Evolutionary conservation across 108 stramenopile genomes (phyloP), one percentile per base, ranked within the genome.

Genomic region (Nannochloropsis salina): DNA sequence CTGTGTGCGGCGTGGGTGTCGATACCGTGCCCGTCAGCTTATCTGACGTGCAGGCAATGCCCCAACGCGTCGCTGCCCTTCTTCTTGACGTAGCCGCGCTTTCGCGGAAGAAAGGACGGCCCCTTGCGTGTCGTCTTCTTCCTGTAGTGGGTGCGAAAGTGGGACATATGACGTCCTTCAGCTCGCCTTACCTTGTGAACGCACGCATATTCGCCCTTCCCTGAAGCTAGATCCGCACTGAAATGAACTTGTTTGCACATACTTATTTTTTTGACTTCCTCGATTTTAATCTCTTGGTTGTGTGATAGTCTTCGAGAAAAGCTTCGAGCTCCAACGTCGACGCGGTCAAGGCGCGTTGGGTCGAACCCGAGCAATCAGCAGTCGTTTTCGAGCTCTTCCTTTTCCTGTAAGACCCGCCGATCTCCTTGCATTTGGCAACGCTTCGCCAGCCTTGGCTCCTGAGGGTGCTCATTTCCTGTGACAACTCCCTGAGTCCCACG

Each of bases 11-110:
- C 20, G 61, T 3, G 15, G 61, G 61, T 74, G 8, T 74, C 61
- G 61, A 74, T 74, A 74, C 61, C 20, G 61, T 74, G 8, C 61
- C 61, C 61, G 61, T 74, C 61, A 74, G 61, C 61, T 74, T 74
- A n/a, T n/a, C 61, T n/a, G 61, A 74, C 0, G n/a, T 74, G 15
- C 61, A 74, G 61, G 61, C 61, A 6, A n/a, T n/a, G 4, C 61
- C 61, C n/a, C 4, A 3, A 8, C 15, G 6, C 15, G 61, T 74
- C 61, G n/a, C 15, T 1, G 61, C 61, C n/a, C n/a, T 74, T 15
- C 61, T 74, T n/a, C n/a, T 74, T 15, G 61, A 74, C 6, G n/a
- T 74, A 2, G 61, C 61, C n/a, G 61, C 61, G 0, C 6, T 74
- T 15, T 74, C 61, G 4, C 61, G 61, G 61, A 74, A 74, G 8